Percentiles rank a stretch among this genome's conserved stretches.
phyloP scores from a whole-genome alignment of 257 asterid genomes.

The Ligustrum vulgare region DNA sequence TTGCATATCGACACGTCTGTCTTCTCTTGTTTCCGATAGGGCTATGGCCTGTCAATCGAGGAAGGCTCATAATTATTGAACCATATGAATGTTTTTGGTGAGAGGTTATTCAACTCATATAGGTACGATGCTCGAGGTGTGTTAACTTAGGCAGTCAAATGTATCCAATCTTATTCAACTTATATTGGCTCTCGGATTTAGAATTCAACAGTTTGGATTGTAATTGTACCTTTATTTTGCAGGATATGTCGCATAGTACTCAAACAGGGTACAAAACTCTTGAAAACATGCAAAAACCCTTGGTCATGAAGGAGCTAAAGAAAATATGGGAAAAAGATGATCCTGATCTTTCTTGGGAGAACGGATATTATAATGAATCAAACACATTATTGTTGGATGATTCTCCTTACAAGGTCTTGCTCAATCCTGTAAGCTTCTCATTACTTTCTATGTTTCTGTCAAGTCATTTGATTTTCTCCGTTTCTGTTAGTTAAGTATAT shows the following conservation, averaged over 20 bases:
- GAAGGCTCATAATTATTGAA: background rate
- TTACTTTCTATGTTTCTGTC: background rate
- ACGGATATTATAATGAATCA: constrained; percentile 72
- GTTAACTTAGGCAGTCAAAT: background rate
- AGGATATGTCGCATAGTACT: constrained; percentile 75
- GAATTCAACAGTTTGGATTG: constrained; percentile 3
- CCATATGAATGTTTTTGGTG: background rate
- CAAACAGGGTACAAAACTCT: constrained; percentile 64
- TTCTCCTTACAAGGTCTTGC: constrained; percentile 96
- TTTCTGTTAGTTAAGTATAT: constrained; percentile 7
- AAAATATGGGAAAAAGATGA: constrained; percentile 64
- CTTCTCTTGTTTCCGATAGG: no score
- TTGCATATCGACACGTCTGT: no score
- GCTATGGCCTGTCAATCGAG: background rate
- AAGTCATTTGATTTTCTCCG: background rate
- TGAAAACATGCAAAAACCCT: constrained; percentile 69
- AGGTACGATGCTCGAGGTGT: background rate
- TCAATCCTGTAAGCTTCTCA: constrained; percentile 72
- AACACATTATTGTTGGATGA: constrained; percentile 87
- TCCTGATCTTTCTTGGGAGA: constrained; percentile 67
- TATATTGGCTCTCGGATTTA: background rate
- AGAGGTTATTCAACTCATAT: constrained; percentile 12
- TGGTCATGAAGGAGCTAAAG: constrained; percentile 81
- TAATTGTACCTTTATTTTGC: constrained; percentile 32
- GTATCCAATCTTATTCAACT: background rate